phyloP scores from a whole-genome alignment of 192 early-diverging fungal species.

The Coemansia sp. region DNA sequence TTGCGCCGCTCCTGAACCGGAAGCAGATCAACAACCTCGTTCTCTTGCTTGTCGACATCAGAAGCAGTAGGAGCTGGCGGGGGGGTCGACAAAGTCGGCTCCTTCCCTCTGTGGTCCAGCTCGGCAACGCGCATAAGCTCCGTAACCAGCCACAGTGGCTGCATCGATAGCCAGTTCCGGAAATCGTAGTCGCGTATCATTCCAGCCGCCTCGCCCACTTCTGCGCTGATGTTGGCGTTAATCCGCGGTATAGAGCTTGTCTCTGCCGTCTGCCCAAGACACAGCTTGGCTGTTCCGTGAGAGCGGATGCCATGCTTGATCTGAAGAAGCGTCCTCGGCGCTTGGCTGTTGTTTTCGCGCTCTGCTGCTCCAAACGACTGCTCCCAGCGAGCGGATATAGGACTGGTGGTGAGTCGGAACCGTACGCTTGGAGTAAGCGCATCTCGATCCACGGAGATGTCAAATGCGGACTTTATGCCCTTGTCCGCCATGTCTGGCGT shows the following conservation, averaged over 20 bases:
- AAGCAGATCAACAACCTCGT: conserved; percentile 5
- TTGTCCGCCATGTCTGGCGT: background rate
- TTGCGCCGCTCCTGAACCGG: conserved; percentile 32
- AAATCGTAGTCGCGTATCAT: conserved; percentile 51
- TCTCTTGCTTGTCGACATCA: background rate
- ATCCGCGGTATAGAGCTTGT: conserved; percentile 7
- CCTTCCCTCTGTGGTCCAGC: conserved; percentile 7
- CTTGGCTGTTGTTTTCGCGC: background rate
- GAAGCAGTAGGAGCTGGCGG: background rate
- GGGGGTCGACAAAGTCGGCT: background rate
- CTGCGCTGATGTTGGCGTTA: conserved; percentile 25
- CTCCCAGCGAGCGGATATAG: conserved; percentile 36
- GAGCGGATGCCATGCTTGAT: conserved; percentile 33
- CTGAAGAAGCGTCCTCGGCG: conserved; percentile 14
- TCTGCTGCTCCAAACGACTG: background rate
- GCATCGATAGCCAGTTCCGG: conserved; percentile 50
- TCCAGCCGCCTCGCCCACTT: conserved; percentile 25
- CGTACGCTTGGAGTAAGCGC: conserved; percentile 18
- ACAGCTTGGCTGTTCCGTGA: conserved; percentile 18
- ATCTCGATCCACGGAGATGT: background rate
- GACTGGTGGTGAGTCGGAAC: conserved; percentile 41
- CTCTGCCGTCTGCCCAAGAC: conserved; percentile 7
- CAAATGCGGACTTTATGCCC: background rate
- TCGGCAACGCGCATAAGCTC: conserved; percentile 14
- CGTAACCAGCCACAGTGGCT: conserved; percentile 48